Evolutionary conservation across 352 stramenopile genomes (phyloP).

Genomic region (Phytophthora pseudosyringae): DNA sequence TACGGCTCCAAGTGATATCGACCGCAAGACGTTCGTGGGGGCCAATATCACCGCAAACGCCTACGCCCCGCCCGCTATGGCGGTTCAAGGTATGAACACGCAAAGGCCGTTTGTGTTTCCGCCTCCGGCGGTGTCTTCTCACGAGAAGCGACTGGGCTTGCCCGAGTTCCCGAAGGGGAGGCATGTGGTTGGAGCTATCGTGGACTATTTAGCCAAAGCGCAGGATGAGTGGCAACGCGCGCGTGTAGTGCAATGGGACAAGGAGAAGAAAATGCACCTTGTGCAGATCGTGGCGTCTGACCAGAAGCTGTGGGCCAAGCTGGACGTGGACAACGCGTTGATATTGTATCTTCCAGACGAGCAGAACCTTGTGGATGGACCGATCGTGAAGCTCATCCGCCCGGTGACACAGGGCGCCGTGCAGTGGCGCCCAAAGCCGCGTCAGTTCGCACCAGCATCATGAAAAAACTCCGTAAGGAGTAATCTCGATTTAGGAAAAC

Average conservation of each 20-base stretch:
- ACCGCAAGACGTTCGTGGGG: slow-evolving; percentile 36
- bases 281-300: slow-evolving; percentile 63
- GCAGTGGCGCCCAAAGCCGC: slow-evolving; percentile 79
- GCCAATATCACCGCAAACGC: slow-evolving; percentile 47
- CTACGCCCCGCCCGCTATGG: slow-evolving; percentile 48
- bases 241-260: slow-evolving; percentile 74
- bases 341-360: slow-evolving; percentile 71
- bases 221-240: slow-evolving; percentile 77
- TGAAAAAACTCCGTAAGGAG: slow-evolving; percentile 14
- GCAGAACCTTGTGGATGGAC: slow-evolving; percentile 60
- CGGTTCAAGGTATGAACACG: slow-evolving; percentile 52
- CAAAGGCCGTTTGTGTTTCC: slow-evolving; percentile 58
- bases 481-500: slow-evolving; percentile 13
- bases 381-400: slow-evolving; percentile 67
- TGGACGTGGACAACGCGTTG: slow-evolving; percentile 66
- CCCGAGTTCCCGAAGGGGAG: slow-evolving; percentile 60
- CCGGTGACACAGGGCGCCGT: slow-evolving; percentile 55
- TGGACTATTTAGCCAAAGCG: slow-evolving; percentile 76
- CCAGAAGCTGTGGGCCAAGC: slow-evolving; percentile 67
- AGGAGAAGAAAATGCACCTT: slow-evolving; percentile 66
- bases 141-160: slow-evolving; percentile 47
- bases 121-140: slow-evolving; percentile 16
- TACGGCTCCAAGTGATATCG: slow-evolving; percentile 27
- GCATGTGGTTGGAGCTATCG: slow-evolving; percentile 64
- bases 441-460: slow-evolving; percentile 53